These are phyloP conservation scores for Geranomyces michiganensis DNA, from an alignment of 192 early-diverging fungal genomes.

Conservation along the genomic window DNA sequence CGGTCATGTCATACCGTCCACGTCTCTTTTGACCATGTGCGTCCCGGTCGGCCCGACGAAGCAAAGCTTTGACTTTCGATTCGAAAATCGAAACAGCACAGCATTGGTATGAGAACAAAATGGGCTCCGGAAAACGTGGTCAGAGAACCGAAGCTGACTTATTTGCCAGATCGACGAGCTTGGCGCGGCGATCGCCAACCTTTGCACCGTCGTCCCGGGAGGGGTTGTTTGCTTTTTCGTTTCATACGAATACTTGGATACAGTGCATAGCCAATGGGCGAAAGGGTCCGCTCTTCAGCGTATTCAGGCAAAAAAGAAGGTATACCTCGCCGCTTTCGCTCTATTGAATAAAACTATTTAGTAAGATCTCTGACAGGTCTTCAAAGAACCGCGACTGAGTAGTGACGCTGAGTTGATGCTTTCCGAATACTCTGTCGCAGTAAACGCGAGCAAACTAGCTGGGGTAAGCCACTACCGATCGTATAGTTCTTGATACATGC, in stretches of 20 bases:
- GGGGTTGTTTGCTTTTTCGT: slow-evolving; percentile 91
- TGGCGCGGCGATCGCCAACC: slow-evolving; percentile 69
- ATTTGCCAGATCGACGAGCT: slow-evolving; percentile 62
- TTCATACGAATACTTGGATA: slow-evolving; percentile 76
- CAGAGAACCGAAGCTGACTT: not conserved
- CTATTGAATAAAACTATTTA: not conserved
- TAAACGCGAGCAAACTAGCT: slow-evolving; percentile 19
- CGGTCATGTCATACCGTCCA: slow-evolving; percentile 80
- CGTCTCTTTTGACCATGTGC: slow-evolving; percentile 71
- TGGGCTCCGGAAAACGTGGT: not conserved
- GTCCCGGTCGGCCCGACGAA: slow-evolving; percentile 69
- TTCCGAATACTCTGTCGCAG: slow-evolving; percentile 55
- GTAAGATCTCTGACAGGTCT: slow-evolving; percentile 45
- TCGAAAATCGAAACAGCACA: slow-evolving; percentile 56
- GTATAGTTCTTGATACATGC: not conserved
- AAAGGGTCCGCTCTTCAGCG: slow-evolving; percentile 43
- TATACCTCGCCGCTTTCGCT: slow-evolving; percentile 16
- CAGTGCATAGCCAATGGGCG: slow-evolving; percentile 62
- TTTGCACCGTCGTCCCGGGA: slow-evolving; percentile 74
- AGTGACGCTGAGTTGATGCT: slow-evolving; percentile 61
- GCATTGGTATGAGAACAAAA: slow-evolving; percentile 42
- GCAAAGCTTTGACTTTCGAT: slow-evolving; percentile 68
- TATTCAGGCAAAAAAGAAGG: slow-evolving; percentile 65
- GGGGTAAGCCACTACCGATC: not conserved
- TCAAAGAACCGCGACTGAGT: slow-evolving; percentile 67